Evolutionary conservation across 805 yeast genomes (phyloP), one percentile per base, ranked within the genome.

Genomic region (Candida oleophila): DNA sequence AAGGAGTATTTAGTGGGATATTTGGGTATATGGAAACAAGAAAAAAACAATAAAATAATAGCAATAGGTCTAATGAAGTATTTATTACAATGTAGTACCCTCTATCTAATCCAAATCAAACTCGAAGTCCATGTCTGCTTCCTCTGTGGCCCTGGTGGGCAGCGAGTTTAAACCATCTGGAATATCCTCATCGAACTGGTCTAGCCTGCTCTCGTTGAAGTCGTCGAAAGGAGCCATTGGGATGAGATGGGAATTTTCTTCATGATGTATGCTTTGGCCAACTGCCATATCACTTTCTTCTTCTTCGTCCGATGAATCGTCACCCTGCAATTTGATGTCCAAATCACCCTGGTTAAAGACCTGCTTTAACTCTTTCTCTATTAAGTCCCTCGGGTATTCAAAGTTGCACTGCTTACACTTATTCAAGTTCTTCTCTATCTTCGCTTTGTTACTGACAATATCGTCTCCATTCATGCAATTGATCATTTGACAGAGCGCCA

Each of bases 401-500:
- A 68, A 69, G 3, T 50, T 40, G 41, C 59, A 49, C 18, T 50
- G 45, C 2, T 57, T 59, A 41, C 73, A 66, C 28, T 50, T 54
- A 1, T 45, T 50, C 28, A 65, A 52, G 20, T 54, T 43, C 35
- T 45, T 46, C 7, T 52, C 53, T 3, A 58, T 45, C 11, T 4
- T 14, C 15, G 8, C 11, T 4, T n/a, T 20, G 15, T 22, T 18
- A 12, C 33, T 19, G 16, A 9, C 16, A 16, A 36, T 11, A 9
- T 28, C 43, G 19, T 25, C 25, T 7, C 37, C 19, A 14, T 60
- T 51, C 2, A 51, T 46, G 34, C 55, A 59, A 40, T 64, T 65
- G 15, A 50, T 48, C 11, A 70, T 41, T 21, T 56, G 51, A 44
- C 74, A 65, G 25, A 68, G 47, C 3, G 62, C 71, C 42, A 58